phyloP scores from a whole-genome alignment of 176 grass and related monocot genomes.

The Carex kokanica region DNA sequence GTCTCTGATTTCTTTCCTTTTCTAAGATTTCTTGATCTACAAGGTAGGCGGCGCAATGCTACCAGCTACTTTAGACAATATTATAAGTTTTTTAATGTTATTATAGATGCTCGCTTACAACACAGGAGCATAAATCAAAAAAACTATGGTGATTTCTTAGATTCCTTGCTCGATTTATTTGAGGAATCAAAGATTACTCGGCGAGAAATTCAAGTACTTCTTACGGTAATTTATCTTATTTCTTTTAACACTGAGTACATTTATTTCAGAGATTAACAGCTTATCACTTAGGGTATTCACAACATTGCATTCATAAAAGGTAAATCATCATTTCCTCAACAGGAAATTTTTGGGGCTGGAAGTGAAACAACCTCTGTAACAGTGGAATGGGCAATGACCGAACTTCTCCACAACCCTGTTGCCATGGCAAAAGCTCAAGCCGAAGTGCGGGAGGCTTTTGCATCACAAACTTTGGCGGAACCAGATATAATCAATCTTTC shows the following conservation, averaged over 20 bases:
- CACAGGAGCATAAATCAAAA: too few relatives aligned
- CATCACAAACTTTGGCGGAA: slow-evolving; percentile 25
- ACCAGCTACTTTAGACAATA: background rate
- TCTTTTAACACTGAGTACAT: background rate
- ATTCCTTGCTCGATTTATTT: slow-evolving; percentile 26
- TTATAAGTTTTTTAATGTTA: slow-evolving; percentile 9
- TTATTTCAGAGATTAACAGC: too few relatives aligned
- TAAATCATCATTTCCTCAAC: background rate
- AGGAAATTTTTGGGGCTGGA: slow-evolving; percentile 41
- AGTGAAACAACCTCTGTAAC: slow-evolving; percentile 47
- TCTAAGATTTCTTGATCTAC: slow-evolving; percentile 32
- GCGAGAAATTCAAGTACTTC: background rate
- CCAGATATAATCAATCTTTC: slow-evolving; percentile 31
- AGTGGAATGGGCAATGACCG: slow-evolving; percentile 61
- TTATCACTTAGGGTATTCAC: too few relatives aligned
- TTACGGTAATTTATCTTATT: slow-evolving; percentile 22
- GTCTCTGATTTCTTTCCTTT: slow-evolving; percentile 42
- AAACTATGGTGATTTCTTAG: slow-evolving; percentile 33
- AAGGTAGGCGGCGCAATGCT: slow-evolving; percentile 15
- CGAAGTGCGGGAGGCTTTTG: slow-evolving; percentile 36
- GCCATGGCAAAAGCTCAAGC: slow-evolving; percentile 49
- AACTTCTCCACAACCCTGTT: slow-evolving; percentile 53
- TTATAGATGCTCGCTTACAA: slow-evolving; percentile 9
- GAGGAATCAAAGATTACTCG: slow-evolving; percentile 22
- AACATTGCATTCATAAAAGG: background rate